Evolutionary conservation across 345 rosid species (phyloP), one percentile per base, ranked within the genome.

Genomic region (Streptanthus diversifolius): DNA sequence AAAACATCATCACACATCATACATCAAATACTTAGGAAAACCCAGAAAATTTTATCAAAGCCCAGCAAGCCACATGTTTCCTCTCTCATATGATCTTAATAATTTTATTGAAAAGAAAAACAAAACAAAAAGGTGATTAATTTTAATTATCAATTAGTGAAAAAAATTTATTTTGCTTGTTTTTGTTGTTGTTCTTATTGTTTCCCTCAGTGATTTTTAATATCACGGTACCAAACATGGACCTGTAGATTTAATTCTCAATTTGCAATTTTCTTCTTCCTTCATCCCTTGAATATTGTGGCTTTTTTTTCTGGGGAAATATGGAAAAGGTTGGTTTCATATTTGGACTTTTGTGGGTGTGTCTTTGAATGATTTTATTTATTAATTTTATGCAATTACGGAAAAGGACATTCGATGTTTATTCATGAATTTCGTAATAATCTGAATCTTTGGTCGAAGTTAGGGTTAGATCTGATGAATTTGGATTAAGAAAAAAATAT

Each of bases 391-490:
- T 67, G 69, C 58, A 24, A 76, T 44, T 51, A 70, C 66, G 37
- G 75, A 43, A 71, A 71, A 61, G 30, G 75, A 70, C 55, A 57
- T 70, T 68, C 77, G 61, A 44, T 69, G 52, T 66, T 60, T 72
- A 30, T 74, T 47, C 67, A 48, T 71, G 24, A 59, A 51, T 60
- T 24, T 39, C 51, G 18, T 71, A 25, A 57, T 56, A 57, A 65
- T 72, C 77, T 80, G 68, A 71, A 70, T 77, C 72, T 53, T 14
- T 65, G 63, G 37, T 62, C 48, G n/a, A 80, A 51, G 43, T 76
- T 72, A 72, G 81, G 78, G 35, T 77, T 80, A 76, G 86, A 86
- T 86, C 86, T 81, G 82, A 44, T 76, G 64, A 72, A 62, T 61
- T 66, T 79, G 71, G 70, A 54, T 49, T 68, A 39, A 55, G 25